Base-by-base conservation (phyloP, 1,284 basidiomycete species). In the Paramarasmius palmivorus region DNA sequence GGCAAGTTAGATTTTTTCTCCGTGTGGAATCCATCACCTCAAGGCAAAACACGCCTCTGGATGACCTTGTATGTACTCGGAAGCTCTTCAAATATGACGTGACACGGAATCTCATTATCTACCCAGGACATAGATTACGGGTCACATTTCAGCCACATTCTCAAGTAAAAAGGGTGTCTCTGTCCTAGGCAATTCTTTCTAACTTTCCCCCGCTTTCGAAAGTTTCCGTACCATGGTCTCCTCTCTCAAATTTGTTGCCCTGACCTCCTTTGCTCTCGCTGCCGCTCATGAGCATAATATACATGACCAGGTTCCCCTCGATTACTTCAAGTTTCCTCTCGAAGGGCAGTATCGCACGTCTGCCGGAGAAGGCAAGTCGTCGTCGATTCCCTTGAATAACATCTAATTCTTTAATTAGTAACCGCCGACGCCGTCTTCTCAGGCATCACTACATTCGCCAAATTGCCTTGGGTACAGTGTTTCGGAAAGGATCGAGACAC, bases 401-500 rank as follows among this genome's bases (percentile, higher is more conserved):
- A 51, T 49, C 22, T 56, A 34, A 41, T 52, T 40, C 55, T 53
- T 39, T 49, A 50, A 50, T 29, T 53, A 84, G 85, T 87, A 25
- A 88, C 84, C 35, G 84, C 84, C 9, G 79, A 89, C 63, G 80
- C 86, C 22, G 73, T 88, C 36, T 90, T 89, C 68, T 84, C 85
- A 52, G 87, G 87, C 2, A 88, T 90, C 40, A 81, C 86, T 2
- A 89, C 88, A 4, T 90, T 90, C 63, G 87, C 88, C 32, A 88
- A 76, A 67, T 73, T 90, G 26, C 87, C 88, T 34, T 90, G 85
- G 83, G 79, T 87, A 2, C 81, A 87, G 61, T 90, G 88, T 63
- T 78, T 90, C 44, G 81, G 81, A 19, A 79, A 76, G 58, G 78
- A 86, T 52, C 75, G 67, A 53, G 68, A 81, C 47, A 67, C 72